Conservation (phyloP, 495 filamentous ascomycete species). For the Penicillium ucsense region DNA sequence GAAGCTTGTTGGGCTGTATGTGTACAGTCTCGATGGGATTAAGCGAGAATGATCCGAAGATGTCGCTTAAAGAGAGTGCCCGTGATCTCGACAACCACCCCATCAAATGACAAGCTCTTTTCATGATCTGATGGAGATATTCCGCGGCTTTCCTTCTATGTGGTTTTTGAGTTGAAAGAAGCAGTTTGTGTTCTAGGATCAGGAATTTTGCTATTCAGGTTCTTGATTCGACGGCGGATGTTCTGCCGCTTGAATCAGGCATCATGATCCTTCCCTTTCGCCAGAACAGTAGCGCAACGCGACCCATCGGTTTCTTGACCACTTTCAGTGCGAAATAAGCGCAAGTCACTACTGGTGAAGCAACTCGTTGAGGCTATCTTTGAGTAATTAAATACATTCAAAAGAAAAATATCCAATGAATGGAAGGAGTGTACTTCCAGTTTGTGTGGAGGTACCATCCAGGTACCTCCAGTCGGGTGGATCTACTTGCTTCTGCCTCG, state of each 20-base stretch:
- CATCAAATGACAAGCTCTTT: background rate
- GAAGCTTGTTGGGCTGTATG: background rate
- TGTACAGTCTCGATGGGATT: slow-evolving; percentile 7
- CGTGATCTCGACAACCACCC: slow-evolving; percentile 6
- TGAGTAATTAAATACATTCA: too few relatives aligned
- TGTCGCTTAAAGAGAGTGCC: background rate
- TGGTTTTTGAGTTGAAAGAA: background rate
- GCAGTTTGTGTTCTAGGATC: slow-evolving; percentile 5
- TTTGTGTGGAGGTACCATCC: too few relatives aligned
- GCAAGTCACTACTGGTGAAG: too few relatives aligned
- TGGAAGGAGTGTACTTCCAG: too few relatives aligned
- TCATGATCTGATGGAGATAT: background rate
- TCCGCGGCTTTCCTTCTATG: background rate
- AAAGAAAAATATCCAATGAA: too few relatives aligned
- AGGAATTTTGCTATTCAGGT: background rate
- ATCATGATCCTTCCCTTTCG: background rate
- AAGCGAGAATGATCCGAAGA: slow-evolving; percentile 5
- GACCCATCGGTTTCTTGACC: too few relatives aligned
- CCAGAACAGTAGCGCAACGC: too few relatives aligned
- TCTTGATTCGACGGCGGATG: slow-evolving; percentile 10
- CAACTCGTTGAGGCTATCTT: too few relatives aligned
- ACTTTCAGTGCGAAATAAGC: too few relatives aligned
- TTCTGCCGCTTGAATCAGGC: background rate
- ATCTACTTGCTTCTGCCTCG: too few relatives aligned
- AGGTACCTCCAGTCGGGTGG: too few relatives aligned